Percentiles rank a stretch among this genome's conserved stretches.
Evolutionary conservation across 805 yeast species (phyloP).

Genomic region (Metschnikowia lochheadii): DNA sequence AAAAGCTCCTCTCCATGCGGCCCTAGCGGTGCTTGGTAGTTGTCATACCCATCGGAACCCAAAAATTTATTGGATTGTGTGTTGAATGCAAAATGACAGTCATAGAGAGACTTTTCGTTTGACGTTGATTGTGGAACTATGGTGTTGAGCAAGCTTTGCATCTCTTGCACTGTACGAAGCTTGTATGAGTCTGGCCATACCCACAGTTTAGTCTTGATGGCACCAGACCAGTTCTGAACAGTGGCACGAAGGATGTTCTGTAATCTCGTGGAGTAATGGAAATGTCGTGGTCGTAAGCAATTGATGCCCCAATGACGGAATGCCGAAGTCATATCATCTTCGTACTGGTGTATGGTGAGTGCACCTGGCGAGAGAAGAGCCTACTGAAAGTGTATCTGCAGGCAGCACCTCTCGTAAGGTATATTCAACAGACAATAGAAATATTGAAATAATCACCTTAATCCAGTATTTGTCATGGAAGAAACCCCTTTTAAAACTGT

Average conservation of each 20-base stretch:
- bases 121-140: background rate
- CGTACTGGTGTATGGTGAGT: background rate
- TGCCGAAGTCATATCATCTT: background rate
- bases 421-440: too few relatives aligned
- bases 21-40: conserved; percentile 62
- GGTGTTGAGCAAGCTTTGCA: conserved; percentile 8
- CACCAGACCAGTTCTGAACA: background rate
- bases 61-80: conserved; percentile 51
- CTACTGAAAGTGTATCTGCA: background rate
- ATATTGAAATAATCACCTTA: too few relatives aligned
- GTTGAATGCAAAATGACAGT: conserved; percentile 65
- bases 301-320: background rate
- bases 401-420: background rate
- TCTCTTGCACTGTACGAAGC: conserved; percentile 7
- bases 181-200: conserved; percentile 13
- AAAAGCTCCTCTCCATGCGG: conserved; percentile 28
- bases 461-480: too few relatives aligned
- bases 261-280: background rate
- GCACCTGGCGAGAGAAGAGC: background rate
- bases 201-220: conserved; percentile 9
- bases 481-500: too few relatives aligned
- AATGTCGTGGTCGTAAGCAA: background rate
- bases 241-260: background rate
- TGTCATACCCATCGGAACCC: conserved; percentile 76
- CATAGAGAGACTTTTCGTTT: conserved; percentile 22